Base-by-base conservation (phyloP, 805 yeast genomes). In the Ascoidea asiatica region DNA sequence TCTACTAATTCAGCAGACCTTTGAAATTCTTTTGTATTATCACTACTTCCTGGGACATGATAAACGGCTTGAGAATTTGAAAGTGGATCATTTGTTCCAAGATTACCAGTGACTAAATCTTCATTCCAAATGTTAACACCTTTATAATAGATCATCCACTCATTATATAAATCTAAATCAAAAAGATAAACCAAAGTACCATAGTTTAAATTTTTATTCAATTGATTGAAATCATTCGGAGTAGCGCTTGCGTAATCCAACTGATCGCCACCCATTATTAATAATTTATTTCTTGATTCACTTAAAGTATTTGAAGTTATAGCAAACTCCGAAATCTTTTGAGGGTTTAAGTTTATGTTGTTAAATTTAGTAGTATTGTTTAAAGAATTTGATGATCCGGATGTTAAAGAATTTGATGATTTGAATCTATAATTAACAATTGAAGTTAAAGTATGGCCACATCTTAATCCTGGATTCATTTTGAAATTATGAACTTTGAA, bases 181-280 rank as follows among this genome's bases (percentile, higher is more conserved):
- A 85, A 69, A 35, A 77, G 75, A 53, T 72, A 82, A 18, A 83
- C 67, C 62, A 73, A 69, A 37, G 78, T 77, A 43, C 81, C 85
- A 50, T 57, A 69, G 44, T 75, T 75, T 53, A 74, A 70, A 50
- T 66, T 75, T 7, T 62, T 64, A 45, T 66, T 74, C 42, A 74
- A 69, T 15, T 78, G 74, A 44, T 75, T 76, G 46, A 73, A 64
- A 55, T 76, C 66, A 5, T 62, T 65, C 47, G 68, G 70, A 21
- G 67, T 68, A 21, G 65, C 57, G 40, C 64, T 61, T 5, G 80
- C 78, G 54, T 74, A 79, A 56, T 84, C 90, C 50, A 76, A 73
- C 52, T 78, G 73, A 60, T 87, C 95, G 47, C 98, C 97, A 39
- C 98, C 98, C 84, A 94, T 80, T 15, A 90, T 75, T 11, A 89